phyloP scores from a whole-genome alignment of 768 basidiomycete species.

The Tricholoma furcatifolium region DNA sequence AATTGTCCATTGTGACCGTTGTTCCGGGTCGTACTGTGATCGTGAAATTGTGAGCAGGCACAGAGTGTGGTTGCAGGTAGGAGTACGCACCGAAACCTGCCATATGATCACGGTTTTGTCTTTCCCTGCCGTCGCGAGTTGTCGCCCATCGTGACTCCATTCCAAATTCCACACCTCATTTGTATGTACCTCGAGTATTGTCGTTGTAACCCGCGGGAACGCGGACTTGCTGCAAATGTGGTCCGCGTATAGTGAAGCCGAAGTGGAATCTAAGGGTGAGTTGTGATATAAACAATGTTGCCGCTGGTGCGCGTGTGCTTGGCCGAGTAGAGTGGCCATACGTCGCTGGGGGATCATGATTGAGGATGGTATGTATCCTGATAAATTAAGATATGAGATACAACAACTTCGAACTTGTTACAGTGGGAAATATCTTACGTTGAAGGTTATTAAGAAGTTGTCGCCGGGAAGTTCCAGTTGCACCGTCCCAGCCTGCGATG shows the following conservation, averaged over 20 bases:
- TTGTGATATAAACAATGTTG: slow-evolving; percentile 88
- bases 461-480: slow-evolving; percentile 73
- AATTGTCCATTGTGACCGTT: slow-evolving; percentile 51
- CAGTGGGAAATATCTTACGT: slow-evolving; percentile 44
- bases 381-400: slow-evolving; percentile 1
- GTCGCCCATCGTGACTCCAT: slow-evolving; percentile 89
- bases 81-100: slow-evolving; percentile 70
- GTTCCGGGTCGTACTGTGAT: slow-evolving; percentile 13
- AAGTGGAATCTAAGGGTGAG: slow-evolving; percentile 47
- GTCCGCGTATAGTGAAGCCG: slow-evolving; percentile 85
- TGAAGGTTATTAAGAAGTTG: slow-evolving; percentile 78
- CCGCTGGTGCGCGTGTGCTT: slow-evolving; percentile 80
- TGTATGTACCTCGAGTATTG: slow-evolving; percentile 79
- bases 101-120: slow-evolving; percentile 90
- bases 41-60: background rate
- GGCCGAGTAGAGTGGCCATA: slow-evolving; percentile 79
- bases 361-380: slow-evolving; percentile 87
- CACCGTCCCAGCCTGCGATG: slow-evolving; percentile 89
- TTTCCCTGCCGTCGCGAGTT: slow-evolving; percentile 84
- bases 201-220: slow-evolving; percentile 86
- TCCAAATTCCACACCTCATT: slow-evolving; percentile 97
- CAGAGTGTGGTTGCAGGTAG: slow-evolving; percentile 6
- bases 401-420: slow-evolving; percentile 1
- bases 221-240: slow-evolving; percentile 77
- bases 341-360: slow-evolving; percentile 93